These are phyloP conservation scores for Moesziomyces sp. DNA, from an alignment of 1,284 basidiomycete species.

Conservation along the genomic window DNA sequence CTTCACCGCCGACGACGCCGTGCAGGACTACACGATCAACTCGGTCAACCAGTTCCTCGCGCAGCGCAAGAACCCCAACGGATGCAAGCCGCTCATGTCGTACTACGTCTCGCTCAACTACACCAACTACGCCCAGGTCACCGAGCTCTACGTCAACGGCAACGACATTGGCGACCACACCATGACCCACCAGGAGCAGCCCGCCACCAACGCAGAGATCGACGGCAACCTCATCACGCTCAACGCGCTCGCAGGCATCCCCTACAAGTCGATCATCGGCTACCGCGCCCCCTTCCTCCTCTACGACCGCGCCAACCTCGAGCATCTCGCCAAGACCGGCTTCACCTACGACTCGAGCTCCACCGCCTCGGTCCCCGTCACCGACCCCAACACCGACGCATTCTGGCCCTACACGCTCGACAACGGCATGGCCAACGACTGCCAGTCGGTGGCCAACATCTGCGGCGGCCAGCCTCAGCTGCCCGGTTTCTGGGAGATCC, in stretches of 20 bases:
- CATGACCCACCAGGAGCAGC: slow-evolving; percentile 80
- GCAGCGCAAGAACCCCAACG: slow-evolving; percentile 82
- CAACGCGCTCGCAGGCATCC: slow-evolving; percentile 82
- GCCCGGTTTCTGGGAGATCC: slow-evolving; percentile 72
- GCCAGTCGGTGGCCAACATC: slow-evolving; percentile 72
- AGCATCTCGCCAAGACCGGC: slow-evolving; percentile 71
- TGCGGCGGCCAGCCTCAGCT: slow-evolving; percentile 80
- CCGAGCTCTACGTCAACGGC: slow-evolving; percentile 84
- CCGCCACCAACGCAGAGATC: slow-evolving; percentile 72
- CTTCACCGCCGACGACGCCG: slow-evolving; percentile 70
- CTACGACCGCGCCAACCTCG: slow-evolving; percentile 75
- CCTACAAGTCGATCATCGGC: slow-evolving; percentile 76
- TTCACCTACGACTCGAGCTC: slow-evolving; percentile 81
- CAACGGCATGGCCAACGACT: slow-evolving; percentile 82
- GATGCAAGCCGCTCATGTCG: slow-evolving; percentile 74
- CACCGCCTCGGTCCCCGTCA: slow-evolving; percentile 77
- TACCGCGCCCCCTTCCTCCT: slow-evolving; percentile 84
- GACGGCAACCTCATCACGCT: slow-evolving; percentile 83
- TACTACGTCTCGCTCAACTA: slow-evolving; percentile 72
- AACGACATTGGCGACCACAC: slow-evolving; percentile 89
- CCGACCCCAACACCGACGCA: slow-evolving; percentile 77
- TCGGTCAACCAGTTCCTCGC: slow-evolving; percentile 80
- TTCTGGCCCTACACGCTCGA: slow-evolving; percentile 70
- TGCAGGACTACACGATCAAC: slow-evolving; percentile 79
- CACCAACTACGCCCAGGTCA: slow-evolving; percentile 81